Percentiles rank a stretch among this genome's conserved stretches.
Conservation (phyloP, 805 yeast genomes). For the Zygoascus tannicola region DNA sequence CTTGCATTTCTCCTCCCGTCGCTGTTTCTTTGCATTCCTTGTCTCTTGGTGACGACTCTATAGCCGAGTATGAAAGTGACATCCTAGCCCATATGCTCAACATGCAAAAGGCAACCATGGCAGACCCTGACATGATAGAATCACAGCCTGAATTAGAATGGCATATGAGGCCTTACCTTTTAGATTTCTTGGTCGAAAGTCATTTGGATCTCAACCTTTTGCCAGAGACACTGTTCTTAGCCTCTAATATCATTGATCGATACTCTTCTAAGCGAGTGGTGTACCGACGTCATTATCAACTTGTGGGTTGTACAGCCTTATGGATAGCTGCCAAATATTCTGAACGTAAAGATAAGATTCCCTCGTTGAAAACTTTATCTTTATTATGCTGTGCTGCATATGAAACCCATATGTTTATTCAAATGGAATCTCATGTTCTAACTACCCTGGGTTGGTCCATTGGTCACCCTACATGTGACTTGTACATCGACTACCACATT, state of each 20-base stretch:
- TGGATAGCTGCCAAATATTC: slow-evolving; percentile 89
- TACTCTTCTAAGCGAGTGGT: slow-evolving; percentile 85
- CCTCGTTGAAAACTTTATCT: slow-evolving; percentile 62
- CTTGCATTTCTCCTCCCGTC: too few relatives aligned
- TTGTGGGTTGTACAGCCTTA: slow-evolving; percentile 82
- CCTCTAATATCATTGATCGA: slow-evolving; percentile 74
- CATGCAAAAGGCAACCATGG: slow-evolving; percentile 31
- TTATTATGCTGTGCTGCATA: slow-evolving; percentile 61
- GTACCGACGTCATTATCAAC: slow-evolving; percentile 74
- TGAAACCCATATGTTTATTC: slow-evolving; percentile 51
- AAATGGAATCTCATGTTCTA: slow-evolving; percentile 71
- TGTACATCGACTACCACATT: slow-evolving; percentile 29
- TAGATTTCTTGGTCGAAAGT: slow-evolving; percentile 68
- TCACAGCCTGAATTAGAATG: slow-evolving; percentile 84
- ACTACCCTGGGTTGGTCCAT: slow-evolving; percentile 65
- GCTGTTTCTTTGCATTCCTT: too few relatives aligned
- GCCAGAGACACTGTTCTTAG: slow-evolving; percentile 58
- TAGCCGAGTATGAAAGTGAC: slow-evolving; percentile 29
- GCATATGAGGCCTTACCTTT: slow-evolving; percentile 59
- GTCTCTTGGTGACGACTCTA: not conserved
- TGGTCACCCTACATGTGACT: slow-evolving; percentile 50
- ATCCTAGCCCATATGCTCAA: slow-evolving; percentile 28
- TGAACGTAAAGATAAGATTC: slow-evolving; percentile 66
- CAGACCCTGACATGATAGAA: slow-evolving; percentile 56
- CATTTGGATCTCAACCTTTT: slow-evolving; percentile 51